phyloP scores from a whole-genome alignment of 352 stramenopile genomes.

The Sclerospora graminicola region DNA sequence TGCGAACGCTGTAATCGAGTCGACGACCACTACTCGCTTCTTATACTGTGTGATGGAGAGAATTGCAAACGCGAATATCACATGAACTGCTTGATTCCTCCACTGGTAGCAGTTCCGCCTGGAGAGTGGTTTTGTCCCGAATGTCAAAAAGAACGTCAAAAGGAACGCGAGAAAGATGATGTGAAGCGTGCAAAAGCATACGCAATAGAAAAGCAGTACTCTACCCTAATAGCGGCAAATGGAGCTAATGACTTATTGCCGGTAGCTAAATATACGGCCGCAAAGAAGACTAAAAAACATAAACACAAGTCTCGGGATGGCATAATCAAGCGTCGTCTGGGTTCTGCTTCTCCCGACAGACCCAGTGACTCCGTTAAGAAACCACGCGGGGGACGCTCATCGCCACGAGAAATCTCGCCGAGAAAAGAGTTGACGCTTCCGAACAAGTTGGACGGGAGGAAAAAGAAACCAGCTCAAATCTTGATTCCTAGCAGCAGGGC shows the following conservation, averaged over 20 bases:
- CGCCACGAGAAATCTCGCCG: constrained; percentile 35
- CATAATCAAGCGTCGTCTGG: constrained; percentile 46
- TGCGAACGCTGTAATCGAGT: constrained; percentile 77
- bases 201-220: constrained; percentile 13
- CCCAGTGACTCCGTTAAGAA: constrained; percentile 31
- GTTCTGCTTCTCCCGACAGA: constrained; percentile 32
- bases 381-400: constrained; percentile 25
- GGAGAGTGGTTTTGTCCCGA: constrained; percentile 77
- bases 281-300: constrained; percentile 44
- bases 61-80: constrained; percentile 80
- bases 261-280: constrained; percentile 7
- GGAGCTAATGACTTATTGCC: constrained; percentile 7
- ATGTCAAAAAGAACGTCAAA: constrained; percentile 38
- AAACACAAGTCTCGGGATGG: constrained; percentile 47
- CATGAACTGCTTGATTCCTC: constrained; percentile 73
- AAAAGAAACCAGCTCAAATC: constrained; percentile 34
- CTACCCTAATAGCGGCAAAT: constrained; percentile 7
- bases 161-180: constrained; percentile 33
- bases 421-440: constrained; percentile 14
- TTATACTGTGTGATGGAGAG: constrained; percentile 78
- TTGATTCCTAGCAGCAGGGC: constrained; percentile 26
- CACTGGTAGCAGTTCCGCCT: constrained; percentile 43
- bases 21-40: constrained; percentile 67
- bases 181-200: constrained; percentile 20
- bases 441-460: constrained; percentile 22